phyloP scores from a whole-genome alignment of 495 filamentous ascomycete genomes.

The Aspergillus campestris region DNA sequence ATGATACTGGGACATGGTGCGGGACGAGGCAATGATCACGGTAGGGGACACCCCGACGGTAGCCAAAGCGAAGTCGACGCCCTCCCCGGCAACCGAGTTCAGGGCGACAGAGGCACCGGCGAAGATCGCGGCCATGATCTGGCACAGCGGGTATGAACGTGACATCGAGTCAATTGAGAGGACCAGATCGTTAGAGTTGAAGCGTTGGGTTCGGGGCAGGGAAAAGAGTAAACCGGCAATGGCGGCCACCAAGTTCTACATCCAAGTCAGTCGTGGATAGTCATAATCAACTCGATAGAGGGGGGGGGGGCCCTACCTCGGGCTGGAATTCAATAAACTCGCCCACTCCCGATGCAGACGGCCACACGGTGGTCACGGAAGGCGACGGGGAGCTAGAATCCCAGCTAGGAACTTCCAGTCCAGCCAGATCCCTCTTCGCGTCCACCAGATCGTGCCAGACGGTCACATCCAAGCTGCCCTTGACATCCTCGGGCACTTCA shows the following conservation, averaged over 20 bases:
- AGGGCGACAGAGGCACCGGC: conserved; percentile 80
- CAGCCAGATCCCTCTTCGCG: conserved; percentile 41
- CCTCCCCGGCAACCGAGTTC: conserved; percentile 70
- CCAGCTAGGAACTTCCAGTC: conserved; percentile 41
- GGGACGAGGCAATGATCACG: conserved; percentile 69
- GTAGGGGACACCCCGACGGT: conserved; percentile 70
- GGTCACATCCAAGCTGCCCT: conserved; percentile 61
- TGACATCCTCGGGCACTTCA: conserved; percentile 66
- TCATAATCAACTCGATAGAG: not conserved
- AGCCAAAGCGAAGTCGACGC: conserved; percentile 61
- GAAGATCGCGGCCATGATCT: conserved; percentile 75
- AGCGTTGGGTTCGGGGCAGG: conserved; percentile 63
- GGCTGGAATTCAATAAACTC: conserved; percentile 72
- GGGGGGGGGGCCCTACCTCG: conserved; percentile 30
- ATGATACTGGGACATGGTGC: conserved; percentile 62
- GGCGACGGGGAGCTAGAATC: conserved; percentile 45
- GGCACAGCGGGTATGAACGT: conserved; percentile 65
- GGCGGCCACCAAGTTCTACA: conserved; percentile 67
- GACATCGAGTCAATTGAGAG: conserved; percentile 81
- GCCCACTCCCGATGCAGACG: conserved; percentile 40
- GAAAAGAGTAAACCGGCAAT: conserved; percentile 68
- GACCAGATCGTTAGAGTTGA: conserved; percentile 69
- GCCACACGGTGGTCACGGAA: conserved; percentile 51
- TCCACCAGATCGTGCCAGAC: conserved; percentile 84
- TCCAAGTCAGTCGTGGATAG: not conserved